Evolutionary conservation across 306 rosid species (phyloP), one percentile per base, ranked within the genome.

Genomic region (Citrullus colocynthis): DNA sequence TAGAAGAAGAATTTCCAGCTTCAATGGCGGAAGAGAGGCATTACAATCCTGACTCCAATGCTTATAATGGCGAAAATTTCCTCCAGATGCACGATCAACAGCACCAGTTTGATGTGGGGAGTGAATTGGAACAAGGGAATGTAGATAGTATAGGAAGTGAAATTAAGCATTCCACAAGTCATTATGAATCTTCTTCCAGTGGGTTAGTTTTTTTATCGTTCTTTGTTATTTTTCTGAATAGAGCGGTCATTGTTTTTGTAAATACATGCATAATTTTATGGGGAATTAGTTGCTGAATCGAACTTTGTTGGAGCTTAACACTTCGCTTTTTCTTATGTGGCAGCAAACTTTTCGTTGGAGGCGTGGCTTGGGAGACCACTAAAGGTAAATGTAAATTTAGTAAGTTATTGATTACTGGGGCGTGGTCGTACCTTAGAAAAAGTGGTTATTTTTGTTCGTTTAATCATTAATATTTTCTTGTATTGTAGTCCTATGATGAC

Each of bases 331-430:
- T 44, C 62, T 77, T 75, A 37, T 83, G 64, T 80, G 49, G 64
- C 75, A 88, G 94, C 49, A 90, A 90, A 73, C 91, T 86, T 34
- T 90, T 90, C 41, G 91, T 88, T 56, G 94, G 94, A 75, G 91
- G 91, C 79, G 81, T 90, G 65, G 86, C 91, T 21, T 88, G 90
- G 91, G 91, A 86, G 75, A 90, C 94, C n/a, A 85, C 85, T 64
- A 83, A 88, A 86, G 91, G 93, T 89, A 85, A 18, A 15, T 79
- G 44, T 73, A 76, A 75, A 72, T 45, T 72, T 44, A 58, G 51
- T 63, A 59, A 56, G 64, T 28, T 55, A 10, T n/a, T 75, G 52
- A 75, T 75, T 75, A 1, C 28, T 73, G 62, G 16, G 15, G 0
- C 51, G n/a, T 51, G 44, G 60, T 13, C 9, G 5, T 51, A 32